phyloP scores from a whole-genome alignment of 129 eudicot genomes.

The Sambucus nigra region DNA sequence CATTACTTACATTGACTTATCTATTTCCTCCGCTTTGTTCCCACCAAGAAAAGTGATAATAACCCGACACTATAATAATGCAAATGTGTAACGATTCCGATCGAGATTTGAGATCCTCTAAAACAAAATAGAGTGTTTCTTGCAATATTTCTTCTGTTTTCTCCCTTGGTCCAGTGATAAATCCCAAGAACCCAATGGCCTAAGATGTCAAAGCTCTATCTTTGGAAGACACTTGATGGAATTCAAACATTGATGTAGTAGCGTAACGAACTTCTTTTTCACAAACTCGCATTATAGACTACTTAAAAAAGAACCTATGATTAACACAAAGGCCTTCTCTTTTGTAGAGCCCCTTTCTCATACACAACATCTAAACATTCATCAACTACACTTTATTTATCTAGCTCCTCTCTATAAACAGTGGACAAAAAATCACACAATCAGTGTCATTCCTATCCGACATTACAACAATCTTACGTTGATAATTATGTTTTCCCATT shows the following conservation, averaged over 20 bases:
- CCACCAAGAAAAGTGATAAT: constrained; percentile 83
- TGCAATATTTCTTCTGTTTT: constrained; percentile 76
- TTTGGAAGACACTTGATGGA: constrained; percentile 69
- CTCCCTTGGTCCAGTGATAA: constrained; percentile 73
- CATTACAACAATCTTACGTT: constrained; percentile 70
- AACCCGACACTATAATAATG: constrained; percentile 52
- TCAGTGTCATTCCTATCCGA: constrained; percentile 76
- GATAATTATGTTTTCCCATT: too few species aligned
- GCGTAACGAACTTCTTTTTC: constrained; percentile 82
- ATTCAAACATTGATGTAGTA: constrained; percentile 64
- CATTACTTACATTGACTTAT: constrained; percentile 77
- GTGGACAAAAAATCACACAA: constrained; percentile 73
- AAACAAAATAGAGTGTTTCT: constrained; percentile 55
- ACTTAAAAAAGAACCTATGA: constrained; percentile 60
- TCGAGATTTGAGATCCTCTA: constrained; percentile 66
- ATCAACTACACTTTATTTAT: constrained; percentile 57
- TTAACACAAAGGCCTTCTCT: constrained; percentile 69
- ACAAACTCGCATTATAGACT: constrained; percentile 66
- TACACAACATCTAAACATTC: constrained; percentile 61
- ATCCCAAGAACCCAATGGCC: constrained; percentile 66
- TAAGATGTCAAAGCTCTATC: constrained; percentile 80
- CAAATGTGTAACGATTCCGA: constrained; percentile 25
- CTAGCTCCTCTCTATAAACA: constrained; percentile 52
- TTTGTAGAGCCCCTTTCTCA: constrained; percentile 88
- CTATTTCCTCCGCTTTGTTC: constrained; percentile 69